phyloP scores from a whole-genome alignment of 1,139 yeast genomes.

The Geotrichum candidum region DNA sequence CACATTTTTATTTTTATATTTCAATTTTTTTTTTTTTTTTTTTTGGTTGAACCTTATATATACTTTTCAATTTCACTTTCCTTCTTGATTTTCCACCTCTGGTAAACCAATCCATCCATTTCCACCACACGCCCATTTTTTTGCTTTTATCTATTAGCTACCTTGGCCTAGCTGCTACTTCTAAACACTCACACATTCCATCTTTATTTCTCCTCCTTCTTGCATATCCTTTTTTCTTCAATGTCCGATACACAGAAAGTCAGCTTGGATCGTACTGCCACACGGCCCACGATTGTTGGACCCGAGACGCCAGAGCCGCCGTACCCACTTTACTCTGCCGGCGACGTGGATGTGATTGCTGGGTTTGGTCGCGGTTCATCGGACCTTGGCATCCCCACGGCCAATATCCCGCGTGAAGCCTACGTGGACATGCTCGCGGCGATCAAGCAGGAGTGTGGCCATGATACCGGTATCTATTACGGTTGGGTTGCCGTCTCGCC shows the following conservation, averaged over 20 bases:
- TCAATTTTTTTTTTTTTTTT: background rate
- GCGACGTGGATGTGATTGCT: slow-evolving; percentile 52
- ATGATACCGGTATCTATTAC: slow-evolving; percentile 82
- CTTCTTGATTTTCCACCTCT: background rate
- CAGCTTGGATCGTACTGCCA: slow-evolving; percentile 5
- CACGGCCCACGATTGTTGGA: slow-evolving; percentile 33
- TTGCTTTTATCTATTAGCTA: background rate
- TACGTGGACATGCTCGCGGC: slow-evolving; percentile 43
- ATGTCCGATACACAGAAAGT: background rate
- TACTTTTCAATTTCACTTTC: background rate
- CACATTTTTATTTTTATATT: background rate
- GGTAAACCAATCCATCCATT: background rate
- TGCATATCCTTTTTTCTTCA: background rate
- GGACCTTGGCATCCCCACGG: slow-evolving; percentile 93
- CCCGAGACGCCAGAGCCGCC: slow-evolving; percentile 54
- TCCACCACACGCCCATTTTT: no score
- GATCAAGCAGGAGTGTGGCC: slow-evolving; percentile 9
- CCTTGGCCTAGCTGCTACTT: background rate
- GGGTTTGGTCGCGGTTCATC: slow-evolving; percentile 96
- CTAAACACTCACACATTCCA: background rate
- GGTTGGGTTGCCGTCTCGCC: slow-evolving; percentile 59
- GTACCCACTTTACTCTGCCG: slow-evolving; percentile 52
- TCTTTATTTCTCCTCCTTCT: background rate
- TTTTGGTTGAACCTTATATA: background rate
- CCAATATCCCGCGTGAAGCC: slow-evolving; percentile 68